phyloP scores from a whole-genome alignment of 768 basidiomycete genomes.

The Lentinula raphanica region DNA sequence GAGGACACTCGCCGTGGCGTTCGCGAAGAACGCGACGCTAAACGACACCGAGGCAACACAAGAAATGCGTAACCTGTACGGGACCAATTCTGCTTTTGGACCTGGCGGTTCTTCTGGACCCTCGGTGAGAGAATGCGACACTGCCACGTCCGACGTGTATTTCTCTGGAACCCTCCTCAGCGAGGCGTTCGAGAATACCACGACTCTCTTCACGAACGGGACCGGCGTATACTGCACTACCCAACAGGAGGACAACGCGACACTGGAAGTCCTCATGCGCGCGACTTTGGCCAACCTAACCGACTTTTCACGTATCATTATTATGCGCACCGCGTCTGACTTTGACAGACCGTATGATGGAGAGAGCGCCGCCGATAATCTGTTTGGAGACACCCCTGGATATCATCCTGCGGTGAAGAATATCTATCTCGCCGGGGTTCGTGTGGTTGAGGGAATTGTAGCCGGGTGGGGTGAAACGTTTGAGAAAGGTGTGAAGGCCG shows the following conservation, averaged over 20 bases:
- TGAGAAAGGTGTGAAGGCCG: slow-evolving; percentile 24
- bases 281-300: slow-evolving; percentile 25
- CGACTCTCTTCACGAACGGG: slow-evolving; percentile 24
- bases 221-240: slow-evolving; percentile 27
- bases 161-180: slow-evolving; percentile 27
- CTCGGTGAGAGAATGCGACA: slow-evolving; percentile 20
- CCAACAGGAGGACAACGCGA: slow-evolving; percentile 37
- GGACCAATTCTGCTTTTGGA: slow-evolving; percentile 10
- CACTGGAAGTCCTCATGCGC: slow-evolving; percentile 31
- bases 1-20: slow-evolving; percentile 12
- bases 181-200: slow-evolving; percentile 24
- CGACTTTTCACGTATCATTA: slow-evolving; percentile 31
- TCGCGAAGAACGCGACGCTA: slow-evolving; percentile 21
- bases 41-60: slow-evolving; percentile 11
- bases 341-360: slow-evolving; percentile 23
- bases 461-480: slow-evolving; percentile 27
- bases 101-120: slow-evolving; percentile 22
- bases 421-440: slow-evolving; percentile 29
- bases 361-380: slow-evolving; percentile 18
- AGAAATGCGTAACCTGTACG: slow-evolving; percentile 19
- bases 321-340: slow-evolving; percentile 32
- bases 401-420: slow-evolving; percentile 29
- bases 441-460: slow-evolving; percentile 32
- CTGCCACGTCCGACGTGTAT: slow-evolving; percentile 26
- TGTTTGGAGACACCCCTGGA: slow-evolving; percentile 26